Base-by-base conservation (phyloP, 345 rosid species). In the Hirschfeldia incana region DNA sequence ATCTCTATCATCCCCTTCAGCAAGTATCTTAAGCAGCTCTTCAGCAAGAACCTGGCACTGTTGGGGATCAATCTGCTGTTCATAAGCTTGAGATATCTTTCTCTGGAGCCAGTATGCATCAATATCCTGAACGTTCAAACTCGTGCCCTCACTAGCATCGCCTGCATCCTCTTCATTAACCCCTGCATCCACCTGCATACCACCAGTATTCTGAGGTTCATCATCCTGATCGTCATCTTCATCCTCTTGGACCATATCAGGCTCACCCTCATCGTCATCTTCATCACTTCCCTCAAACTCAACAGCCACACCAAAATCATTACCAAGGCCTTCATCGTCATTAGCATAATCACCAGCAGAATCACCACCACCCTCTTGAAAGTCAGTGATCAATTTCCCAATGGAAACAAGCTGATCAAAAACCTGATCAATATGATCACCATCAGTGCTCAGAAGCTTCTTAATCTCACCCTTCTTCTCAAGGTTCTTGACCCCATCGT, bases 101-200 rank as follows among this genome's bases (percentile, higher is more conserved):
- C 97, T 85, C 81, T 94, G 97, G 28, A 94, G 97, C 97, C 98
- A 94, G 81, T 94, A 88, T 4, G 98, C 94, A 87, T 89, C 98
- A 77, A 94, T 86, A 30, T 92, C 98, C 85, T 88, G 97, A 61
- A 86, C 97, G 83, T 88, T 91, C 64, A 92, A 84, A 81, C 81
- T 77, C 79, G 80, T 72, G 4, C 89, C 93, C 57, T 51, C 57
- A n/a, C 5, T 49, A 76, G 85, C 89, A 63, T 85, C 87, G 65
- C 59, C 80, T 68, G 72, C 65, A 27, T 88, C 96, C 72, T 87
- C 86, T 65, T 85, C 96, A 73, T 87, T 88, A 16, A 86, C 81
- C 67, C 82, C 89, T 44, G 84, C 88, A 32, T 88, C 94, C 92
- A 88, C 87, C 77, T 89, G 93, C 91, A 84, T 85, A 62, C 83